phyloP scores from a whole-genome alignment of 2,329 filamentous ascomycete genomes.

The Diaporthe velutina region DNA sequence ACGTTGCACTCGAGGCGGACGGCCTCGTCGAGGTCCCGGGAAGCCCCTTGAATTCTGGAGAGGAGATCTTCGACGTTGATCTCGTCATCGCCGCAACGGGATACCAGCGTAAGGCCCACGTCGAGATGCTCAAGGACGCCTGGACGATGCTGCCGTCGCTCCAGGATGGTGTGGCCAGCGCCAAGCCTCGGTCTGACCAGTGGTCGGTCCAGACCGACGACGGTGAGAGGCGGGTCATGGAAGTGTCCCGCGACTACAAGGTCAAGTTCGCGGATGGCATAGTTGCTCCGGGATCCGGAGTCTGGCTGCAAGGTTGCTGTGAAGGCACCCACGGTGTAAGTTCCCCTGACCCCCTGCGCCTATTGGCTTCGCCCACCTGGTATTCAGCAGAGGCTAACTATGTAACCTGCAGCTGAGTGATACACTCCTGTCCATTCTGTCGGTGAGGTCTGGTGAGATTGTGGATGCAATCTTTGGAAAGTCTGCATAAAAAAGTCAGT shows the following conservation, averaged over 20 bases:
- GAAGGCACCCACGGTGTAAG: conserved; percentile 92
- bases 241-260: conserved; percentile 82
- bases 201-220: conserved; percentile 39
- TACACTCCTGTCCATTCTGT: conserved; percentile 83
- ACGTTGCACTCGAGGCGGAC: conserved; percentile 47
- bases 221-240: conserved; percentile 62
- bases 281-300: conserved; percentile 79
- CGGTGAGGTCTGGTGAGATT: conserved; percentile 82
- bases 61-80: conserved; percentile 81
- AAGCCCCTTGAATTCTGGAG: conserved; percentile 41
- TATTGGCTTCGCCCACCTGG: background rate
- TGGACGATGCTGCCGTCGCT: conserved; percentile 73
- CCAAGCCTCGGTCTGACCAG: conserved; percentile 29
- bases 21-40: conserved; percentile 48
- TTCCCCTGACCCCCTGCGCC: conserved; percentile 44
- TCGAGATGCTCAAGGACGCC: conserved; percentile 79
- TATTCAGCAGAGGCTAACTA: conserved; percentile 40
- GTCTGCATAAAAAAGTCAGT: conserved; percentile 34
- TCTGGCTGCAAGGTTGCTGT: conserved; percentile 96
- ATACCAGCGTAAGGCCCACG: conserved; percentile 83
- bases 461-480: conserved; percentile 78
- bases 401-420: conserved; percentile 74
- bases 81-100: conserved; percentile 89
- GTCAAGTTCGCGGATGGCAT: conserved; percentile 77
- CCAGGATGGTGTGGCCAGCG: conserved; percentile 40